Conservation (phyloP, 768 basidiomycete species). For the Amanita polypyramis region DNA sequence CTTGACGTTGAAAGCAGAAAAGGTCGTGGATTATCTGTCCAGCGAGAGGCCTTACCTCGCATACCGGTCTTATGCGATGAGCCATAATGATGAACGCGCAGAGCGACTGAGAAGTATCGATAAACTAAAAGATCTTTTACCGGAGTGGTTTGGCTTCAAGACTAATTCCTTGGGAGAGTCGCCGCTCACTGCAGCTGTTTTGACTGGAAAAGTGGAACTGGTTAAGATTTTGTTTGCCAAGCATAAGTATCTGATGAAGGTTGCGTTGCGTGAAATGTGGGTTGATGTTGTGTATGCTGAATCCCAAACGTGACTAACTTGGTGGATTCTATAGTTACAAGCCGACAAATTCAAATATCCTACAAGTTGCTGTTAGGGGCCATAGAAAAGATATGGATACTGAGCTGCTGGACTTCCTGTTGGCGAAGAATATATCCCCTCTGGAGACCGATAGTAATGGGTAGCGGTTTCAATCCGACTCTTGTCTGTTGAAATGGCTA, state of each 20-base stretch:
- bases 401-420: conserved; percentile 37
- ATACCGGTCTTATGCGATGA: conserved; percentile 37
- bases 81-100: conserved; percentile 31
- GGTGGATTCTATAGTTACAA: conserved; percentile 25
- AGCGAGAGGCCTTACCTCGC: conserved; percentile 37
- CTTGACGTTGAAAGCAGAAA: conserved; percentile 17
- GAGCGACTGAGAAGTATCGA: conserved; percentile 27
- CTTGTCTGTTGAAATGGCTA: neutral
- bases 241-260: conserved; percentile 28
- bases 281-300: conserved; percentile 8
- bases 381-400: conserved; percentile 13
- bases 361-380: conserved; percentile 30
- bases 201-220: conserved; percentile 23
- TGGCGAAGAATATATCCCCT: conserved; percentile 35
- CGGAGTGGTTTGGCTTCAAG: conserved; percentile 42
- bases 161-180: conserved; percentile 39
- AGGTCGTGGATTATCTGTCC: conserved; percentile 37
- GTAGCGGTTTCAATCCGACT: conserved; percentile 21
- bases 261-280: conserved; percentile 33
- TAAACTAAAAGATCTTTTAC: conserved; percentile 30
- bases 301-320: neutral
- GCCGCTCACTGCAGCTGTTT: conserved; percentile 35
- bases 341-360: conserved; percentile 32
- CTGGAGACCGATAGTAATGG: conserved; percentile 31
- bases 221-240: conserved; percentile 37